A percentile compares a stretch with the other conserved stretches of the same genome.
Evolutionary conservation across 306 rosid species (phyloP).

Genomic region (Inga leiocalycina): DNA sequence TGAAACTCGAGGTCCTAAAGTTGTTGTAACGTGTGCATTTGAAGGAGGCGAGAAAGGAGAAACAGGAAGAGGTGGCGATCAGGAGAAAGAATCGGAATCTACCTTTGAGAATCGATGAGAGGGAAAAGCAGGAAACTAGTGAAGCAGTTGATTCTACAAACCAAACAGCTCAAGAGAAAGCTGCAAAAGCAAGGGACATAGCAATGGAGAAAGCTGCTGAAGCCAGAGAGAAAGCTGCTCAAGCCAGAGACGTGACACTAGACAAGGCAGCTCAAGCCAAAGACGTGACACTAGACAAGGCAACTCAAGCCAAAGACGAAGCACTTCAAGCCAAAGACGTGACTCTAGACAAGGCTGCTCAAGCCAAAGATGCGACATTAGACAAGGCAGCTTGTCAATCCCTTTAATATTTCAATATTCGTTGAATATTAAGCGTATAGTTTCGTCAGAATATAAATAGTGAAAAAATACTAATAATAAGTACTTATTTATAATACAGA

Average conservation of each 20-base stretch:
- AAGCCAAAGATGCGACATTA: neutral
- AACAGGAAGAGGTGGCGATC: neutral
- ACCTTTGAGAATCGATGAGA: slow-evolving; percentile 50
- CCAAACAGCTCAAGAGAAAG: slow-evolving; percentile 37
- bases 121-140: slow-evolving; percentile 42
- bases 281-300: slow-evolving; percentile 22
- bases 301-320: neutral
- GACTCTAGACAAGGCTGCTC: neutral
- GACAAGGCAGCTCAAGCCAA: slow-evolving; percentile 33
- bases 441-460: no score
- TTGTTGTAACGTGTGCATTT: slow-evolving; percentile 20
- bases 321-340: neutral
- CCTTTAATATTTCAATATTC: no score
- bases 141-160: slow-evolving; percentile 34
- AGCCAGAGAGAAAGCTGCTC: slow-evolving; percentile 5
- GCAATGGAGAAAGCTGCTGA: slow-evolving; percentile 15
- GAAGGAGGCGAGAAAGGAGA: slow-evolving; percentile 10
- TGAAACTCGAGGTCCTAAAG: slow-evolving; percentile 15
- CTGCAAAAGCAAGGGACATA: slow-evolving; percentile 27
- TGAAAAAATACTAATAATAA: no score
- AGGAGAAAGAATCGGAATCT: neutral
- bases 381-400: neutral
- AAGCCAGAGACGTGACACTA: neutral
- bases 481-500: no score
- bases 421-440: no score